phyloP scores from a whole-genome alignment of 495 filamentous ascomycete species.

The Cetradonia linearis region DNA sequence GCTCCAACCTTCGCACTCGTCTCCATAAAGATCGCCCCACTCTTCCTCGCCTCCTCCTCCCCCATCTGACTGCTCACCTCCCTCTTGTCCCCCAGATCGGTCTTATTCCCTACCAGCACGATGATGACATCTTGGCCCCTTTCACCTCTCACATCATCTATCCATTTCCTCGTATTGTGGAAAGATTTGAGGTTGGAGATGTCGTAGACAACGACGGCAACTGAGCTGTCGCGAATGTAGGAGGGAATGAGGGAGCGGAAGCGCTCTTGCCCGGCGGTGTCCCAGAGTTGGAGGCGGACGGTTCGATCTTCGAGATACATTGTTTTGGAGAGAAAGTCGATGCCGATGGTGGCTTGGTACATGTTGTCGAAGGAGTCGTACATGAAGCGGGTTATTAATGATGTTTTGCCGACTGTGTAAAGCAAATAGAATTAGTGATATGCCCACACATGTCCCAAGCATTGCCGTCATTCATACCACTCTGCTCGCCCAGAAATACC shows the following conservation, averaged over 20 bases:
- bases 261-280: slow-evolving; percentile 93
- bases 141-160: slow-evolving; percentile 94
- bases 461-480: slow-evolving; percentile 52
- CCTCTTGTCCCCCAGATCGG: slow-evolving; percentile 92
- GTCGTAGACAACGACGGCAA: slow-evolving; percentile 97
- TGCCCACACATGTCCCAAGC: slow-evolving; percentile 13
- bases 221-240: slow-evolving; percentile 94
- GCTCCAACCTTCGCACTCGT: slow-evolving; percentile 96
- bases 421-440: slow-evolving; percentile 6
- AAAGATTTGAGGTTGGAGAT: slow-evolving; percentile 96
- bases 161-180: slow-evolving; percentile 97
- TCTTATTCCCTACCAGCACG: slow-evolving; percentile 97
- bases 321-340: slow-evolving; percentile 98
- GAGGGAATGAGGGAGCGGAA: slow-evolving; percentile 95
- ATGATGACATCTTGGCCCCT: slow-evolving; percentile 97
- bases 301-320: slow-evolving; percentile 99
- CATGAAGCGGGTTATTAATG: slow-evolving; percentile 98
- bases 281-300: slow-evolving; percentile 94
- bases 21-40: slow-evolving; percentile 95
- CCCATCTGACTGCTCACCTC: slow-evolving; percentile 87
- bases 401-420: slow-evolving; percentile 83
- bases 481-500: slow-evolving; percentile 95
- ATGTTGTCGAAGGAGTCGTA: slow-evolving; percentile 99
- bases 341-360: slow-evolving; percentile 98
- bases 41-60: slow-evolving; percentile 97